Evolutionary conservation across 2,329 filamentous ascomycete species (phyloP).

Genomic region (Aspergillus sp.): DNA sequence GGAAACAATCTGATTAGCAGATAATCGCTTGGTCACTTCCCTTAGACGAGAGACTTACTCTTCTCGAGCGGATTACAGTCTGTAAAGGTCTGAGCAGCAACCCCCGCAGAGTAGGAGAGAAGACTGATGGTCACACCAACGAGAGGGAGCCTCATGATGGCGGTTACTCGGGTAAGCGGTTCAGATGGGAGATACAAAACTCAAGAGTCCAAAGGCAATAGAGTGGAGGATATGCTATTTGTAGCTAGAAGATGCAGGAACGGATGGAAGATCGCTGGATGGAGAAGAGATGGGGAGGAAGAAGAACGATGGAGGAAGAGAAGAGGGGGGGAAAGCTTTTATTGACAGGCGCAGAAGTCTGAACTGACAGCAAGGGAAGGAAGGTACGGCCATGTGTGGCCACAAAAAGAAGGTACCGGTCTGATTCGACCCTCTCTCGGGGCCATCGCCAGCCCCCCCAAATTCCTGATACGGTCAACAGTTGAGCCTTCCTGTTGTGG

Average conservation of each 20-base stretch:
- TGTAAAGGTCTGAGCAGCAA: conserved; percentile 38
- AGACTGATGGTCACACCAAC: conserved; percentile 20
- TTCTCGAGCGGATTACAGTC: conserved; percentile 37
- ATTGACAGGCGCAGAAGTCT: background rate
- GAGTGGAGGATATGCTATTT: background rate
- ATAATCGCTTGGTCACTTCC: background rate
- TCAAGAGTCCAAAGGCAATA: background rate
- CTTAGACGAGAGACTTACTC: conserved; percentile 20
- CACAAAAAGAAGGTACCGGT: conserved; percentile 3
- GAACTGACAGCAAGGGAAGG: no score
- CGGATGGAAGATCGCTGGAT: conserved; percentile 1
- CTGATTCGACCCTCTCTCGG: background rate
- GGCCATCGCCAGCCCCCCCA: conserved; percentile 15
- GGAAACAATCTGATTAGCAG: conserved; percentile 7
- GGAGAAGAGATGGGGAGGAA: background rate
- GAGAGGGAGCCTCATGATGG: conserved; percentile 28
- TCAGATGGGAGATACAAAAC: conserved; percentile 1
- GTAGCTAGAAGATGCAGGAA: background rate
- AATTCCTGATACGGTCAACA: conserved; percentile 5
- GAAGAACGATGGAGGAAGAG: conserved; percentile 53
- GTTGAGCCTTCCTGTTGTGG: background rate
- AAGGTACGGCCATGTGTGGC: background rate
- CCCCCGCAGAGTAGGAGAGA: conserved; percentile 21
- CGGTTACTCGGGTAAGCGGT: conserved; percentile 1
- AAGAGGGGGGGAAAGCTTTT: conserved; percentile 46